Conservation (phyloP, 225 moss, liverwort and hornwort genomes). For the Marchantia paleacea region DNA sequence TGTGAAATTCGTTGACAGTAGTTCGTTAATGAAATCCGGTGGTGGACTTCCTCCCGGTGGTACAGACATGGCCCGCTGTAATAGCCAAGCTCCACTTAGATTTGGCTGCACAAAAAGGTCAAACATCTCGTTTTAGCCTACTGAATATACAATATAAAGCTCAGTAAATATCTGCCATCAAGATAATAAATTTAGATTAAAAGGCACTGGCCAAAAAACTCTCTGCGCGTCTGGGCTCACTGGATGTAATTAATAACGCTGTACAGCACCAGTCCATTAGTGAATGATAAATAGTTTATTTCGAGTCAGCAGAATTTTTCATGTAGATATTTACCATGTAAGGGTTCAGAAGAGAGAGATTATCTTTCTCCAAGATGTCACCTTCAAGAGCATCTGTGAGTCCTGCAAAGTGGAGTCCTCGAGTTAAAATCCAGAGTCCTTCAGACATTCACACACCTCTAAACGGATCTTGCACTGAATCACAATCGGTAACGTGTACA, state of each 20-base stretch:
- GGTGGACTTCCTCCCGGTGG: constrained; percentile 60
- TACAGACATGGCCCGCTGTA: constrained; percentile 95
- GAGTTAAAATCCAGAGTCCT: neutral
- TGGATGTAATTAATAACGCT: neutral
- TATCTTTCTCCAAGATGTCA: constrained; percentile 60
- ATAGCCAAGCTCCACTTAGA: constrained; percentile 92
- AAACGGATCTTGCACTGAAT: neutral
- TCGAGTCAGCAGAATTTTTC: too few species aligned
- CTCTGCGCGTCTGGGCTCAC: too few species aligned
- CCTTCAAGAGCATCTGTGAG: constrained; percentile 75
- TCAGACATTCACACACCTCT: neutral
- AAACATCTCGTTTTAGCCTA: constrained; percentile 1
- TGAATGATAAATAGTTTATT: neutral
- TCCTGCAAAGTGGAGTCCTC: constrained; percentile 41
- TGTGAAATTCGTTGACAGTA: constrained; percentile 82
- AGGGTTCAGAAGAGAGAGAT: constrained; percentile 71
- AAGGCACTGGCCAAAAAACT: too few species aligned
- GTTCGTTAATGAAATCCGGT: constrained; percentile 78
- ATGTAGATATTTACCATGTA: constrained; percentile 58
- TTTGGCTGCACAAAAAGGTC: constrained; percentile 63
- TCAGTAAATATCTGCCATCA: neutral
- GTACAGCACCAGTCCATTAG: neutral
- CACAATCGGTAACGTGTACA: neutral
- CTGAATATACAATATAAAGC: neutral
- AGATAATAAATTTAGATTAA: too few species aligned